A percentile compares a stretch with the other conserved stretches of the same genome.
Evolutionary conservation across 768 basidiomycete genomes (phyloP).

Genomic region (Collybia mongolica): DNA sequence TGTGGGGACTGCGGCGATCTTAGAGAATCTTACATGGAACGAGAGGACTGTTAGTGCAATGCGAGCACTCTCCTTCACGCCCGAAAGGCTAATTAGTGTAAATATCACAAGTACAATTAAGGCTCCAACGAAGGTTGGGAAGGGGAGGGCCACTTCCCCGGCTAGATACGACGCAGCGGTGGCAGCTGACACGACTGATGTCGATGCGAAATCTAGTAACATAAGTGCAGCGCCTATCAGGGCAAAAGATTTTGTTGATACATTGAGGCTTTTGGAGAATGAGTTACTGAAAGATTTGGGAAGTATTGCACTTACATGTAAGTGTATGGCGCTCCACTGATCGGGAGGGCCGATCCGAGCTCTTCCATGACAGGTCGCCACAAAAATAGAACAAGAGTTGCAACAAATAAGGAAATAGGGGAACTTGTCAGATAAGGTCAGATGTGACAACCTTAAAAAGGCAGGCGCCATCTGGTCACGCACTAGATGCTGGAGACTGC

Average conservation of each 20-base stretch:
- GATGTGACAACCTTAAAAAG: neutral
- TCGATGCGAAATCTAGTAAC: constrained; percentile 70
- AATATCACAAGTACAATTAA: constrained; percentile 56
- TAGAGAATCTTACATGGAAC: constrained; percentile 51
- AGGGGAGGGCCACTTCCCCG: constrained; percentile 60
- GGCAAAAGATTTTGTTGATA: constrained; percentile 61
- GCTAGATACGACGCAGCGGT: constrained; percentile 67
- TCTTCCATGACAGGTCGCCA: constrained; percentile 80
- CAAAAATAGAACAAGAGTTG: constrained; percentile 59
- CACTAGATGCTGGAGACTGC: constrained; percentile 63
- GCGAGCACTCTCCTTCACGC: constrained; percentile 61
- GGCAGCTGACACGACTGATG: constrained; percentile 70
- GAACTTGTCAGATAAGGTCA: constrained; percentile 42
- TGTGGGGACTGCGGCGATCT: neutral
- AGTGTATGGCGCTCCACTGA: constrained; percentile 70
- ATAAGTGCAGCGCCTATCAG: constrained; percentile 65
- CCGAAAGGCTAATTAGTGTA: constrained; percentile 51
- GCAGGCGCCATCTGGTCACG: constrained; percentile 18
- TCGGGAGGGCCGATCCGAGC: constrained; percentile 64
- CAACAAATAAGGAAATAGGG: constrained; percentile 65
- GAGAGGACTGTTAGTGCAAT: constrained; percentile 55
- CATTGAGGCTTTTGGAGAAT: constrained; percentile 45
- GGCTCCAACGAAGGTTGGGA: constrained; percentile 51
- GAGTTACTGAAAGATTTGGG: neutral
- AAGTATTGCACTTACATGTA: constrained; percentile 46